A percentile compares a stretch with the other conserved stretches of the same genome.
Evolutionary conservation across 768 basidiomycete genomes (phyloP).

Genomic region (Vararia minispora): DNA sequence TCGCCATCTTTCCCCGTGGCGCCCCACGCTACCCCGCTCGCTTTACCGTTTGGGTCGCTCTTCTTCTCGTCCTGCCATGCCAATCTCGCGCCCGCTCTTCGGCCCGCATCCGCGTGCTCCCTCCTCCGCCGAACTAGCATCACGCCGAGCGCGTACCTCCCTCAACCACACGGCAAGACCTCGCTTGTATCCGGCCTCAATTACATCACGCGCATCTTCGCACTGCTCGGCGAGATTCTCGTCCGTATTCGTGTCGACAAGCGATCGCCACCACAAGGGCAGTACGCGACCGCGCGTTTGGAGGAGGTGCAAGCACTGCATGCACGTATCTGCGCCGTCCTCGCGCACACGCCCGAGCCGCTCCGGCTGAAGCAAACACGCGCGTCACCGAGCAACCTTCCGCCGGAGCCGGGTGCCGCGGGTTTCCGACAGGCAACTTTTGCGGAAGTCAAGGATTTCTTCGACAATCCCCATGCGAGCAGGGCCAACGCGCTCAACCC

Average conservation of each 20-base stretch:
- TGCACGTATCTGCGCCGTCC: conserved; percentile 59
- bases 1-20: conserved; percentile 1
- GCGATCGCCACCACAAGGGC: conserved; percentile 74
- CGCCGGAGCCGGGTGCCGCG: conserved; percentile 53
- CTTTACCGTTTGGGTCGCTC: no score
- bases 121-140: conserved; percentile 35
- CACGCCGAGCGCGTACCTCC: conserved; percentile 72
- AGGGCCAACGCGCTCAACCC: conserved; percentile 80
- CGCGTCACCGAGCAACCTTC: conserved; percentile 34
- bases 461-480: conserved; percentile 82
- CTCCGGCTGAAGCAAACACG: conserved; percentile 55
- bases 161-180: conserved; percentile 81
- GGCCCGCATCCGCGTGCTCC: background rate
- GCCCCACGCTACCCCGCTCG: conserved; percentile 2
- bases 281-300: conserved; percentile 73
- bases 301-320: conserved; percentile 81
- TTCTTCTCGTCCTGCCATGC: no score
- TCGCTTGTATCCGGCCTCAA: conserved; percentile 81
- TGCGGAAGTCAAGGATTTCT: conserved; percentile 83
- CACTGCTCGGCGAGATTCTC: conserved; percentile 75
- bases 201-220: conserved; percentile 79
- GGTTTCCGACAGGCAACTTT: conserved; percentile 78
- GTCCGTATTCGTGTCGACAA: conserved; percentile 83
- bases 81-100: no score
- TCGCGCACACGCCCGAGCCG: conserved; percentile 67